A percentile compares a stretch with the other conserved stretches of the same genome.
phyloP scores from a whole-genome alignment of 2,329 filamentous ascomycete genomes.

The Penicillium palitans region DNA sequence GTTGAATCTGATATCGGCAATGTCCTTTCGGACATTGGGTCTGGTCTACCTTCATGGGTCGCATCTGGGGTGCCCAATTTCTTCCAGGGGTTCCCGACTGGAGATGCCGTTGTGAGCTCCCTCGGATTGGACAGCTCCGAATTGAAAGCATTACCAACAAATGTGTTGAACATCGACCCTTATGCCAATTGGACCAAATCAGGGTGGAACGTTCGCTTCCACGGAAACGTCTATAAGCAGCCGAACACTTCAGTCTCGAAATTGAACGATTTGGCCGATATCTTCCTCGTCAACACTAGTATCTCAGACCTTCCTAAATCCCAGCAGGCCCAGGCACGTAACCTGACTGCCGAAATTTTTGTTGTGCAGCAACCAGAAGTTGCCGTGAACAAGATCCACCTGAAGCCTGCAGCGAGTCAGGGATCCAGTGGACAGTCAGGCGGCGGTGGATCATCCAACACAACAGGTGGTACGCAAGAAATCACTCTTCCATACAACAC shows the following conservation, averaged over 20 bases:
- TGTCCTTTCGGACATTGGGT: constrained; percentile 15
- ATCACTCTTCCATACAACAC: constrained; percentile 66
- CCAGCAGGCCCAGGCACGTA: constrained; percentile 68
- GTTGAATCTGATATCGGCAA: constrained; percentile 1
- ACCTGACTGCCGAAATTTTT: constrained; percentile 71
- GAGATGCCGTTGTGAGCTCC: constrained; percentile 24
- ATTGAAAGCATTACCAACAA: constrained; percentile 21
- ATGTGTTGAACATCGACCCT: constrained; percentile 25
- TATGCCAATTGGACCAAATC: constrained; percentile 78
- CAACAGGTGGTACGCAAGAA: constrained; percentile 61
- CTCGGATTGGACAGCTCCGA: constrained; percentile 19
- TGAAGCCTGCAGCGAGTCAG: constrained; percentile 61
- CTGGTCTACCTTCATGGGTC: constrained; percentile 22
- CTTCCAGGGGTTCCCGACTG: constrained; percentile 25
- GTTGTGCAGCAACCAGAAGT: constrained; percentile 68
- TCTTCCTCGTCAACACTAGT: constrained; percentile 67
- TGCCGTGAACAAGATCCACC: constrained; percentile 29
- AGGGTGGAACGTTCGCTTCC: constrained; percentile 74
- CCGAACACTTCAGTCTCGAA: constrained; percentile 66
- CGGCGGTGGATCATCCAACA: constrained; percentile 24
- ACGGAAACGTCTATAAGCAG: constrained; percentile 79
- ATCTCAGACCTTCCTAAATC: constrained; percentile 59
- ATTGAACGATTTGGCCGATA: constrained; percentile 67
- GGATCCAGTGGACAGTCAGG: constrained; percentile 44
- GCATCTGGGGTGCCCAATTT: constrained; percentile 26